A percentile compares a stretch with the other conserved stretches of the same genome.
Conservation (phyloP, 164 flowering plant species). For the Chimonanthus praecox region DNA sequence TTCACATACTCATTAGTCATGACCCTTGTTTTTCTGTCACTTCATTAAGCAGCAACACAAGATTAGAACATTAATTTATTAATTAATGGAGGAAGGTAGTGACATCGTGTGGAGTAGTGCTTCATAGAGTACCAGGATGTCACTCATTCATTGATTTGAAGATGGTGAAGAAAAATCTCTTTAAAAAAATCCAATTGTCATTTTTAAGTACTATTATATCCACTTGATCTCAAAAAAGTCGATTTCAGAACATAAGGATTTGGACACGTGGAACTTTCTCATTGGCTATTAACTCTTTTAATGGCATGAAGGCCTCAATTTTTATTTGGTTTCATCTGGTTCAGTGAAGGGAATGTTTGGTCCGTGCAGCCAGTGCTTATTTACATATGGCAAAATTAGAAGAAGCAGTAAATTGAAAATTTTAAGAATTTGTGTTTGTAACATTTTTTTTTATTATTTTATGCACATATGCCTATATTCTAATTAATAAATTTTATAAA, state of each 20-base stretch:
- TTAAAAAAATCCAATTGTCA: too few relatives aligned
- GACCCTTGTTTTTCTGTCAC: conserved; percentile 1
- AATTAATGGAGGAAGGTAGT: neutral
- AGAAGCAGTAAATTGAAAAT: too few relatives aligned
- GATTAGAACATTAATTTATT: neutral
- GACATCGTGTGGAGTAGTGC: neutral
- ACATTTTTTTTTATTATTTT: too few relatives aligned
- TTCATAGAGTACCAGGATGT: too few relatives aligned
- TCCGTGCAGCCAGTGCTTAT: neutral
- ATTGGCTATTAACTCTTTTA: neutral
- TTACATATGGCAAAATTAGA: too few relatives aligned
- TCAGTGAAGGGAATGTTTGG: conserved; percentile 6
- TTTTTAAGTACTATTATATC: too few relatives aligned
- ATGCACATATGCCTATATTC: neutral
- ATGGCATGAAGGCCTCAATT: neutral
- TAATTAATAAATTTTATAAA: too few relatives aligned
- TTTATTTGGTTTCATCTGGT: neutral
- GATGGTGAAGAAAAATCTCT: too few relatives aligned
- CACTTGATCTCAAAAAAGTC: too few relatives aligned
- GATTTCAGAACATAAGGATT: too few relatives aligned
- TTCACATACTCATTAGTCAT: neutral
- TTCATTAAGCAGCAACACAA: neutral
- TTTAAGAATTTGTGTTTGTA: too few relatives aligned
- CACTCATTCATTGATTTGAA: too few relatives aligned
- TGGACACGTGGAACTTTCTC: neutral